Evolutionary conservation across 164 flowering plant genomes (phyloP).

Genomic region (Piper betle): DNA sequence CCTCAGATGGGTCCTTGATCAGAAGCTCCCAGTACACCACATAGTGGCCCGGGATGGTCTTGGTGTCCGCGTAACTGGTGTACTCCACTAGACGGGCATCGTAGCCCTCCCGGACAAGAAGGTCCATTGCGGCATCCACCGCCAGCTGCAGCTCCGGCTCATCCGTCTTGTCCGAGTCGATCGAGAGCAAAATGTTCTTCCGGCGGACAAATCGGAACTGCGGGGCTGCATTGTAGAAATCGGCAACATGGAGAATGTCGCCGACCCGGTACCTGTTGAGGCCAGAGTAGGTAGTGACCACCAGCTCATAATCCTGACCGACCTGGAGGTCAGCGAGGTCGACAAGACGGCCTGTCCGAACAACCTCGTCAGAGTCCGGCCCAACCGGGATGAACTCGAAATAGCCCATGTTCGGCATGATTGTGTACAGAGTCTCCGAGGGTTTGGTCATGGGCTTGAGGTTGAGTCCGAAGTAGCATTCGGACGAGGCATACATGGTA

Average conservation of each 20-base stretch:
- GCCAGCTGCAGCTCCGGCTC: constrained; percentile 33
- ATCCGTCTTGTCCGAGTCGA: constrained; percentile 34
- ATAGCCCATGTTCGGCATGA: constrained; percentile 41
- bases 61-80: constrained; percentile 28
- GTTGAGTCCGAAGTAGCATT: constrained; percentile 7
- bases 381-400: constrained; percentile 30
- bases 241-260: constrained; percentile 30
- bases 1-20: constrained; percentile 8
- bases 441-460: constrained; percentile 31
- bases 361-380: not conserved
- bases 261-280: constrained; percentile 32
- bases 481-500: constrained; percentile 37
- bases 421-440: constrained; percentile 28
- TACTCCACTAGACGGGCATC: constrained; percentile 26
- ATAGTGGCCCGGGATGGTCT: constrained; percentile 31
- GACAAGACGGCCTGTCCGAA: constrained; percentile 9
- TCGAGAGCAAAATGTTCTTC: constrained; percentile 28
- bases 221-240: constrained; percentile 32
- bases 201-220: constrained; percentile 35
- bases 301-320: constrained; percentile 33
- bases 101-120: constrained; percentile 7
- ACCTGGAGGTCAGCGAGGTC: constrained; percentile 26
- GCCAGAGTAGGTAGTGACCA: constrained; percentile 32
- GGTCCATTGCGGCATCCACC: constrained; percentile 19
- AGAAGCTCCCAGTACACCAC: constrained; percentile 36